Percentiles rank a stretch among this genome's conserved stretches.
These are phyloP conservation scores for Penicillium olsonii DNA, from an alignment of 2,329 filamentous ascomycete species.

Conservation along the genomic window DNA sequence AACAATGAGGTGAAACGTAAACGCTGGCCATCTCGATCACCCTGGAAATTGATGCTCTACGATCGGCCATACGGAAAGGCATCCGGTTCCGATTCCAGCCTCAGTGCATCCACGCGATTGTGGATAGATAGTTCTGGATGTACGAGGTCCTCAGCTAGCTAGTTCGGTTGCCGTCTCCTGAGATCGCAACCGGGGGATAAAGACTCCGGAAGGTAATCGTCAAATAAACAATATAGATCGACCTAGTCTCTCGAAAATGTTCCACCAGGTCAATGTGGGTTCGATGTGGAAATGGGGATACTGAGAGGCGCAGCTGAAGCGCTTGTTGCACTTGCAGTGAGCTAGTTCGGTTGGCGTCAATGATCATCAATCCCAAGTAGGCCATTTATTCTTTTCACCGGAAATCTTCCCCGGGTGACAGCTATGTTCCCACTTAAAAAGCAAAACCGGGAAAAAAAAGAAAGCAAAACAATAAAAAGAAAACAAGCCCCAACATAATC, in stretches of 20 bases:
- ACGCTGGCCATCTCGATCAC: not conserved
- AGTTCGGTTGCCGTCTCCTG: not conserved
- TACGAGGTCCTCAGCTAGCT: no score
- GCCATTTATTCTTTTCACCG: not conserved
- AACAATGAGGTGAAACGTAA: not conserved
- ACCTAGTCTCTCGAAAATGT: not conserved
- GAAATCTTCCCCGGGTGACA: not conserved
- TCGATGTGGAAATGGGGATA: not conserved
- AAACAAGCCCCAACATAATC: not conserved
- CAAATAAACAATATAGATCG: constrained; percentile 11
- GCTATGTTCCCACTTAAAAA: not conserved
- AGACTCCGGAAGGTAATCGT: constrained; percentile 2
- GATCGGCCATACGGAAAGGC: constrained; percentile 8
- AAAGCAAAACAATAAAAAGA: not conserved
- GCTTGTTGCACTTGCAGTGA: constrained; percentile 1
- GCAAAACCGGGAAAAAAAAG: no score
- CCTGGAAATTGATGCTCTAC: constrained; percentile 1
- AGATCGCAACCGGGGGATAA: not conserved
- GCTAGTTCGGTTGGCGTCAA: not conserved
- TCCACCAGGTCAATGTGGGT: not conserved
- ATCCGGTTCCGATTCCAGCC: constrained; percentile 1
- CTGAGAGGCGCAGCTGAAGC: constrained; percentile 2
- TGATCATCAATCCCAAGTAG: not conserved
- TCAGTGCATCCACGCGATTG: not conserved
- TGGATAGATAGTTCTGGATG: constrained; percentile 2